Base-by-base conservation (phyloP, 257 asterid genomes). In the Lantana camara region DNA sequence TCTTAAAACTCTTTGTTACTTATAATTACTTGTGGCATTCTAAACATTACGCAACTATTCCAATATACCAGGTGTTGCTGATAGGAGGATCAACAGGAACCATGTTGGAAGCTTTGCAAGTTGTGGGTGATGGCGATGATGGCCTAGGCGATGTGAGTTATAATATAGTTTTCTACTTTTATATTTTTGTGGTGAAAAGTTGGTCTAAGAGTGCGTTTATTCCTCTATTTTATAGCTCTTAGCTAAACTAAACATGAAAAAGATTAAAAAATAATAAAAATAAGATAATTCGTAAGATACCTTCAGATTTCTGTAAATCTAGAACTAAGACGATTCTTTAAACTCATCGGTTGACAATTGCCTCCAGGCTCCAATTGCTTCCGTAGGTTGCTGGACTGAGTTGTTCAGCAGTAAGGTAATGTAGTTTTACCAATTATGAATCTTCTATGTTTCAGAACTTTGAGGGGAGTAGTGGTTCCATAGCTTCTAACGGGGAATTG, bases 11-110 rank as follows among this genome's bases (percentile, higher is more conserved):
- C 58, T 1, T 52, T 11, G n/a, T 38, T 34, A 21, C 7, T 11
- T 40, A 23, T 55, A 34, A 9, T 55, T 49, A 0, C 30, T 32
- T 47, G 17, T 16, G 9, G 20, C 30, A 13, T 27, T 40, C 40
- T 41, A 27, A 14, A 37, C 54, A 40, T 50, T 44, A 17, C 45
- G 40, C 20, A 7, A 15, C 14, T 54, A 38, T 54, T 63, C 27
- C 20, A 40, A 65, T 54, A 52, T 66, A 70, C 38, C 80, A 85
- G 94, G 94, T 86, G 40, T 78, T 86, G 80, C 73, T 83, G 66
- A 86, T 86, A 54, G 95, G 95, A 68, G 95, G 90, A 70, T 83
- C 95, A 68, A 86, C 95, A 56, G 95, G 95, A 57, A 86, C 90
- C 51, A 86, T 86, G 95, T 75, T 86, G 71, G 95, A 83, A 81